These are phyloP conservation scores for Berberis thunbergii DNA, from an alignment of 164 flowering plant genomes.

Conservation along the genomic window DNA sequence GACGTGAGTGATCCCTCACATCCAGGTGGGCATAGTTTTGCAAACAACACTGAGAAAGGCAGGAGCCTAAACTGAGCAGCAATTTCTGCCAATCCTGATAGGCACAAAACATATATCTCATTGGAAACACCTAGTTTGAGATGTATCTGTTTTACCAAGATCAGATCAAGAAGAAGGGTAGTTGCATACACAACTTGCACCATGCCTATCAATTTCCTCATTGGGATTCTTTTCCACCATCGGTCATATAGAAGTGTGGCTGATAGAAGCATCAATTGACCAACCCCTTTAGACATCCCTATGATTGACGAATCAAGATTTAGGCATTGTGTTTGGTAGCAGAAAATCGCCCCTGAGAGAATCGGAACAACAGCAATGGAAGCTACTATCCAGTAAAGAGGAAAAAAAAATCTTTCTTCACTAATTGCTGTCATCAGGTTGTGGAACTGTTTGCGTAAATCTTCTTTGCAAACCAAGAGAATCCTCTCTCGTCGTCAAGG, in stretches of 20 bases:
- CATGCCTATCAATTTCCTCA: slow-evolving; percentile 42
- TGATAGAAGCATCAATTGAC: slow-evolving; percentile 61
- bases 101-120: slow-evolving; percentile 53
- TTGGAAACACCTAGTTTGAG: slow-evolving; percentile 64
- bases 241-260: slow-evolving; percentile 51
- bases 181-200: slow-evolving; percentile 57
- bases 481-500: slow-evolving; percentile 45
- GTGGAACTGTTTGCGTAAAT: slow-evolving; percentile 35
- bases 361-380: slow-evolving; percentile 68
- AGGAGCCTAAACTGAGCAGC: slow-evolving; percentile 68
- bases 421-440: slow-evolving; percentile 39
- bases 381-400: slow-evolving; percentile 68
- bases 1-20: slow-evolving; percentile 84
- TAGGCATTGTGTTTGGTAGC: slow-evolving; percentile 75
- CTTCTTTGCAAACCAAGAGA: slow-evolving; percentile 39
- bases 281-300: slow-evolving; percentile 70
- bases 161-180: slow-evolving; percentile 62
- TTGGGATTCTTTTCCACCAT: slow-evolving; percentile 45
- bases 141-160: slow-evolving; percentile 64
- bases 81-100: slow-evolving; percentile 74
- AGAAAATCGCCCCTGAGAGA: slow-evolving; percentile 73
- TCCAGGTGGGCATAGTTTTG: slow-evolving; percentile 65
- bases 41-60: slow-evolving; percentile 71
- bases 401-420: slow-evolving; percentile 39
- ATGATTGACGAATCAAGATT: slow-evolving; percentile 62